Evolutionary conservation across 176 grass and related monocot species (phyloP), one percentile per base, ranked within the genome.

Genomic region (Carex myosuroides): DNA sequence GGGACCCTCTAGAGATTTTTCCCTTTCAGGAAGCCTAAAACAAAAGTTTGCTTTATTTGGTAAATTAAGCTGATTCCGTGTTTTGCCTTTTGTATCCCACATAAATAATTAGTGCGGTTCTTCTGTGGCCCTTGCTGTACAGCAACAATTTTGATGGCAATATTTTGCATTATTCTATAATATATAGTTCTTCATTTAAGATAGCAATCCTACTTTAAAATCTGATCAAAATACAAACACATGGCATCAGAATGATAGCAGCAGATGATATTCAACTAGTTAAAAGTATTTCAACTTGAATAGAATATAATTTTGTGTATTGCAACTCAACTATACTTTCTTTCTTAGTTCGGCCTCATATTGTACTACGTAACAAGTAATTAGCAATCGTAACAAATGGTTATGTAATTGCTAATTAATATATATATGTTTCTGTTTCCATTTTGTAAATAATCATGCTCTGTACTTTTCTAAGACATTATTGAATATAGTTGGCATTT

Each of bases 61-160:
- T 57, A 78, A 78, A 78, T 78, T 78, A 78, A 56, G 29, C 50
- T 78, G 73, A 78, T 78, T 78, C 17, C 20, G 16, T 78, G 50
- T 56, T 56, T 32, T 9, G 48, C 46, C 52, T 29, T 75, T 53
- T 30, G 71, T 13, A 24, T 8, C 42, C n/a, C 39, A 48, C 39
- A 72, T 9, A 72, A 20, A 21, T 22, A 20, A 21, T 22, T 24
- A 74, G 11, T 50, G 1, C 3, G 20, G 73, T 55, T 78, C 52
- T 78, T 78, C 13, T 78, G 22, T 33, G 13, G 26, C 52, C 17
- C 5, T 29, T 50, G 22, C 48, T 55, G 18, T 44, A 39, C 37
- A 39, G 37, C 5, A 39, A 39, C 37, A 39, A 39, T 39, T 39
- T 39, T 39, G 37, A 6, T 39, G 5, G 37, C 37, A 39, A 39